Evolutionary conservation across 2,329 filamentous ascomycete genomes (phyloP), one percentile per base, ranked within the genome.

Genomic region (Mycosphaerelloides madeirae): DNA sequence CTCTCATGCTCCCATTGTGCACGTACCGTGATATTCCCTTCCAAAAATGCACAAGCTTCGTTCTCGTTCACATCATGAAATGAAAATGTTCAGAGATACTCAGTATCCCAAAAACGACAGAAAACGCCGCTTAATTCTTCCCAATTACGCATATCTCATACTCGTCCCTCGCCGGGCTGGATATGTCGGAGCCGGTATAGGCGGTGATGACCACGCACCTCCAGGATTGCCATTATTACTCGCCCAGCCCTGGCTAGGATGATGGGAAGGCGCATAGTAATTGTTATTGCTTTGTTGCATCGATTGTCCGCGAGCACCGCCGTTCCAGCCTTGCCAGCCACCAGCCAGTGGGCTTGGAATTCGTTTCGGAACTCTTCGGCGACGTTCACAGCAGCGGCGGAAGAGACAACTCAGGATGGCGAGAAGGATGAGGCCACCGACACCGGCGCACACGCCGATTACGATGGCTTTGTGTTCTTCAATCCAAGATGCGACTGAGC

Each of bases 401-500:
- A 75, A 68, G 57, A 83, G 75, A 68, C 88, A 95, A 60, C 76
- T 77, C 9, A 83, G 54, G 39, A 96, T 70, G 28, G 77, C 74
- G 35, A 95, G 64, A 14, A 94, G 60, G 5, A 95, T 58, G 5
- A 96, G 71, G 6, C 77, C 80, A 37, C 88, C 91, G 13, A 95
- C 72, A 9, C 81, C 84, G 36, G 74, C 72, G 4, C 78, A 79
- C 9, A 97, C 72, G 18, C 86, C 89, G 52, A 97, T 95, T 53
- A 94, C 84, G 50, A 97, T 79, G 41, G 78, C 70, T 67, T 85
- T 85, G 71, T 97, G 83, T 53, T 82, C 69, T 19, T 78, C 69
- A 64, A 97, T 82, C 85, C 88, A 96, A 48, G 76, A 76, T 42
- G 71, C 73, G 51, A 94, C 82, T 67, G 79, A 83, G 29, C 80